Conservation (phyloP, 2,329 filamentous ascomycete species). For the Epichloe brachyelytri region DNA sequence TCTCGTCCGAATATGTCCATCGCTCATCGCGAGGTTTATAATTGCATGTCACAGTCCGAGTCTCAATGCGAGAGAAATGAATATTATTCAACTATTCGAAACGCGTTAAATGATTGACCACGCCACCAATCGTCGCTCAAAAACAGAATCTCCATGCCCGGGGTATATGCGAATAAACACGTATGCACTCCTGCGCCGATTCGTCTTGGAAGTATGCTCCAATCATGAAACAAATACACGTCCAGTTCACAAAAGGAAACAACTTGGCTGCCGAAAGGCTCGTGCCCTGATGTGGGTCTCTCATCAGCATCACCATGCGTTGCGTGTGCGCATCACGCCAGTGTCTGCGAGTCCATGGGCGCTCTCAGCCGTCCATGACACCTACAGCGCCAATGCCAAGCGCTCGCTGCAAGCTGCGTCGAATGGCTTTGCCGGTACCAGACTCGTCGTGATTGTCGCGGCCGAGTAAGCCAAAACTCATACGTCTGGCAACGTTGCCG, state of each 20-base stretch:
- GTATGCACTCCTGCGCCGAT: not conserved
- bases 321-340: not conserved
- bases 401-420: slow-evolving; percentile 33
- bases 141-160: slow-evolving; percentile 1
- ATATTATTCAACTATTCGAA: not conserved
- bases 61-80: not conserved
- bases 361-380: not conserved
- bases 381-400: slow-evolving; percentile 24
- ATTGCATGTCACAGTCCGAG: not conserved
- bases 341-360: not conserved
- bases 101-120: not conserved
- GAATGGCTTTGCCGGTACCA: slow-evolving; percentile 25
- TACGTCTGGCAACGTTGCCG: slow-evolving; percentile 23
- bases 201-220: slow-evolving; percentile 3
- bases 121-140: not conserved
- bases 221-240: not conserved
- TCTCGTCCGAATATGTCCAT: not conserved
- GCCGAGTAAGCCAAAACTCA: slow-evolving; percentile 35
- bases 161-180: slow-evolving; percentile 1
- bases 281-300: not conserved
- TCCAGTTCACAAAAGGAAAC: not conserved
- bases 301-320: not conserved
- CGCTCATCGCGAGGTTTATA: not conserved
- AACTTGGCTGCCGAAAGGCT: not conserved
- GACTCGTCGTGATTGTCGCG: slow-evolving; percentile 24